Conservation (phyloP, 108 stramenopile genomes). For the Aurantiochytrium sp. region DNA sequence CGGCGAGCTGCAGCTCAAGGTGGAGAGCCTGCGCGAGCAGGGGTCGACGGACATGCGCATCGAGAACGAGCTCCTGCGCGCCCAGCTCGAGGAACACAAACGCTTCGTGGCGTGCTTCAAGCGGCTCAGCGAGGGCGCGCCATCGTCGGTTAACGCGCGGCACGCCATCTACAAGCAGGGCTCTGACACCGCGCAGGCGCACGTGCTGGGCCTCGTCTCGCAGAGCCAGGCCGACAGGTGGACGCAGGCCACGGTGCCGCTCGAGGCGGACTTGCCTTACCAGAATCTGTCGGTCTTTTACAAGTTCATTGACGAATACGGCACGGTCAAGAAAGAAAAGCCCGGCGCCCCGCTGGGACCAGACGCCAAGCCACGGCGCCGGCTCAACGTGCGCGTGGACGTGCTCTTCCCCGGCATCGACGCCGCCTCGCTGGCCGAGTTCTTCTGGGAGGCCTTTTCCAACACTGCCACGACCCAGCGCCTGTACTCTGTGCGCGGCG, state of each 20-base stretch:
- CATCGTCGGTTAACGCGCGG: not conserved
- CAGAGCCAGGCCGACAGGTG: slow-evolving; percentile 5
- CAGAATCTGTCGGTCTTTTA: slow-evolving; percentile 28
- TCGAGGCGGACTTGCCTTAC: slow-evolving; percentile 8
- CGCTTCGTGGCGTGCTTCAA: slow-evolving; percentile 24
- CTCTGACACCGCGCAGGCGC: slow-evolving; percentile 3
- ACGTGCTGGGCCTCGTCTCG: not conserved
- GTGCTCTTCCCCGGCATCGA: slow-evolving; percentile 15
- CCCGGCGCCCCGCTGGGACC: not conserved
- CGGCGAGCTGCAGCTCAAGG: slow-evolving; percentile 19
- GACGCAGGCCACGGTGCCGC: slow-evolving; percentile 15
- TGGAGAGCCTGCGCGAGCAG: slow-evolving; percentile 13
- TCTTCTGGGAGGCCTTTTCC: slow-evolving; percentile 23
- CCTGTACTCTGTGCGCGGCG: not conserved
- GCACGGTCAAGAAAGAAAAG: not conserved
- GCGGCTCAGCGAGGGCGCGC: not conserved
- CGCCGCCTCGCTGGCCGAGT: not conserved
- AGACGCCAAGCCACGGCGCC: not conserved
- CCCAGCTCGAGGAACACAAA: slow-evolving; percentile 12
- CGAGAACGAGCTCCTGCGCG: slow-evolving; percentile 15
- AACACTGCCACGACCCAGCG: slow-evolving; percentile 9
- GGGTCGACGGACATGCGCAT: slow-evolving; percentile 22
- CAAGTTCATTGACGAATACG: slow-evolving; percentile 26
- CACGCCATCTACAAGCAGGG: slow-evolving; percentile 26
- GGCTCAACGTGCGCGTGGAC: slow-evolving; percentile 7